Percentiles rank a stretch among this genome's conserved stretches.
Conservation (phyloP, 2,329 filamentous ascomycete genomes). For the Xylaria sp. region DNA sequence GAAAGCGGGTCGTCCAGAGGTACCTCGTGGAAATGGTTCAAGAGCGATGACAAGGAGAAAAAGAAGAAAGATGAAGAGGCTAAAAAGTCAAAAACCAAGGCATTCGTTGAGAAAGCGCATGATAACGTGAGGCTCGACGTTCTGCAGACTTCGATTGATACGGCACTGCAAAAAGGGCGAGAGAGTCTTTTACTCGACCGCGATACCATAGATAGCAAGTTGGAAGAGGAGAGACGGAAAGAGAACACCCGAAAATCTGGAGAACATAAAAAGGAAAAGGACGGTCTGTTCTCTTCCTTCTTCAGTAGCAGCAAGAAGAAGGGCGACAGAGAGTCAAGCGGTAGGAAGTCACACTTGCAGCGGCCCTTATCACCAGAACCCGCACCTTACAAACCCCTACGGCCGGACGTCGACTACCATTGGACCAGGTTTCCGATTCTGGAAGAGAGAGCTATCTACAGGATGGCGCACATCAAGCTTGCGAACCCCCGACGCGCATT, state of each 20-base stretch:
- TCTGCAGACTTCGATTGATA: conserved; percentile 87
- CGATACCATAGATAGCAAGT: conserved; percentile 73
- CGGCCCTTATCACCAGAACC: conserved; percentile 84
- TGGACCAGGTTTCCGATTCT: conserved; percentile 96
- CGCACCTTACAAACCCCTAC: conserved; percentile 73
- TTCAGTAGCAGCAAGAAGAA: conserved; percentile 93
- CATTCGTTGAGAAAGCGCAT: conserved; percentile 66
- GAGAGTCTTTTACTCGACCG: conserved; percentile 88
- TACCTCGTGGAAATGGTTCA: conserved; percentile 90
- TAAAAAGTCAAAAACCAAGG: conserved; percentile 74
- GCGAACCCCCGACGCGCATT: conserved; percentile 94
- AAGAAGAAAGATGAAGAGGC: conserved; percentile 69
- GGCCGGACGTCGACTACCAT: conserved; percentile 91
- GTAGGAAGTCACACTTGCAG: conserved; percentile 77
- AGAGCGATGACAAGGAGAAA: conserved; percentile 79
- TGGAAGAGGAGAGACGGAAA: conserved; percentile 86
- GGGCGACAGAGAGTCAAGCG: conserved; percentile 75
- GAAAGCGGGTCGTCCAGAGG: conserved; percentile 67
- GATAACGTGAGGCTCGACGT: conserved; percentile 88
- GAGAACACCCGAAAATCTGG: conserved; percentile 77
- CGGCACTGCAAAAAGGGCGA: conserved; percentile 69
- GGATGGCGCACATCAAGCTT: conserved; percentile 98
- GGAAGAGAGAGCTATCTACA: conserved; percentile 95
- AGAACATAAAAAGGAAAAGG: conserved; percentile 88
- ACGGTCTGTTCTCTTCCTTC: conserved; percentile 91